phyloP scores from a whole-genome alignment of 305 asterid genomes.

The Plantago coronopus region DNA sequence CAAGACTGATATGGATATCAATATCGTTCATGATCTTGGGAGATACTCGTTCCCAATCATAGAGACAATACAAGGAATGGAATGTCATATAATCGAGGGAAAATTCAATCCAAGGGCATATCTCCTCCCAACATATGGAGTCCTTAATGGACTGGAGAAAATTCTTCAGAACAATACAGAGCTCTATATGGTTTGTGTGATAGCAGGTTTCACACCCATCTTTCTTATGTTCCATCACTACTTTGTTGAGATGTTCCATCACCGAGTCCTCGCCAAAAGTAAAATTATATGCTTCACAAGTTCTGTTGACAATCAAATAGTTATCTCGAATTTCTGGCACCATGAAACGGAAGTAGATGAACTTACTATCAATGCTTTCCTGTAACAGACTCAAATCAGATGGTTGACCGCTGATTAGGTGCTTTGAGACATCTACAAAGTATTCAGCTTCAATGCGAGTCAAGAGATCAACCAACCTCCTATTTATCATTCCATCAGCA shows the following conservation, averaged over 20 bases:
- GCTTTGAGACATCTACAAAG: background rate
- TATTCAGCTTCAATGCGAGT: background rate
- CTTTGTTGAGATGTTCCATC: background rate
- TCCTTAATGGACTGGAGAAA: background rate
- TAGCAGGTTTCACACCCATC: too few species aligned
- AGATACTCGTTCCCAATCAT: too few species aligned
- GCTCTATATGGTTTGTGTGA: background rate
- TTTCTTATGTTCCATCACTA: too few species aligned
- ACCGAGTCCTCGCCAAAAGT: background rate
- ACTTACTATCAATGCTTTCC: background rate
- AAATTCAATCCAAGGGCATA: background rate
- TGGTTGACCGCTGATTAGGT: background rate
- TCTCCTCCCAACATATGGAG: background rate
- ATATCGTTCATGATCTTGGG: too few species aligned
- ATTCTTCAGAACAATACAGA: background rate
- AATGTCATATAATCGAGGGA: background rate
- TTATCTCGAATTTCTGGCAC: background rate
- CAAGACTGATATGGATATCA: too few species aligned
- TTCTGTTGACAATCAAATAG: background rate
- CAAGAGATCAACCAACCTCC: background rate
- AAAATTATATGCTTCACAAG: background rate
- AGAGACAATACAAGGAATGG: too few species aligned
- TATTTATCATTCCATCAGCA: background rate
- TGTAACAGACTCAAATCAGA: background rate
- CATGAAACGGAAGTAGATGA: background rate